Conservation (phyloP, 2,329 filamentous ascomycete genomes). For the Aureobasidium sp. region DNA sequence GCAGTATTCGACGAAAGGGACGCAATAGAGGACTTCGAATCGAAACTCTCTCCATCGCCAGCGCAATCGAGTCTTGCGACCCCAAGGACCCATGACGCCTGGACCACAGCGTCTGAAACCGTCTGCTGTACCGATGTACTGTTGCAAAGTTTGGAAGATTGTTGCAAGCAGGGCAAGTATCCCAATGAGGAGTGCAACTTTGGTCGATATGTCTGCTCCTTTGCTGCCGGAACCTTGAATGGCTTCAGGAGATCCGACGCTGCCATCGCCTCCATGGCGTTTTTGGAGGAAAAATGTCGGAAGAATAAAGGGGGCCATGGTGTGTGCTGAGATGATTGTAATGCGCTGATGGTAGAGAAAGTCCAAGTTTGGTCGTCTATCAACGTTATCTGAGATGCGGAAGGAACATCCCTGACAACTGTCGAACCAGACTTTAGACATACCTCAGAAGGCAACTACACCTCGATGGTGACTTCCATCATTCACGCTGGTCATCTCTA, state of each 20-base stretch:
- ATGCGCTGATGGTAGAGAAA: not conserved
- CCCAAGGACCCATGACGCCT: constrained; percentile 5
- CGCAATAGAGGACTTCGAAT: constrained; percentile 5
- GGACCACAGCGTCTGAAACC: constrained; percentile 1
- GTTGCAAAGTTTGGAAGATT: not conserved
- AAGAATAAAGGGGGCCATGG: not conserved
- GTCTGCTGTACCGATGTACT: constrained; percentile 7
- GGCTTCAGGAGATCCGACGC: not conserved
- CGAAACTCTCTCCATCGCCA: constrained; percentile 9
- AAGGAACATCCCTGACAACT: not conserved
- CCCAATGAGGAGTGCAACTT: not conserved
- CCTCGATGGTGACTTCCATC: too few species aligned
- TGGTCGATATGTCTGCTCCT: not conserved
- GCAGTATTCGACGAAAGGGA: not conserved
- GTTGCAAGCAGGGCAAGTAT: not conserved
- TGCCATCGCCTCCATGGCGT: not conserved
- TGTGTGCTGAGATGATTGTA: not conserved
- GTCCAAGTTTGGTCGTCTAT: not conserved
- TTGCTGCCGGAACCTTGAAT: not conserved
- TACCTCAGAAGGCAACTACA: too few species aligned
- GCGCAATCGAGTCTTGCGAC: not conserved
- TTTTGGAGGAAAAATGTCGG: not conserved
- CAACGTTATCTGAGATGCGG: not conserved
- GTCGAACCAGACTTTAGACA: too few species aligned
- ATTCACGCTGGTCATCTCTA: too few species aligned